Evolutionary conservation across 148 eudicot genomes (phyloP).

Genomic region (Amaranthus palmeri): DNA sequence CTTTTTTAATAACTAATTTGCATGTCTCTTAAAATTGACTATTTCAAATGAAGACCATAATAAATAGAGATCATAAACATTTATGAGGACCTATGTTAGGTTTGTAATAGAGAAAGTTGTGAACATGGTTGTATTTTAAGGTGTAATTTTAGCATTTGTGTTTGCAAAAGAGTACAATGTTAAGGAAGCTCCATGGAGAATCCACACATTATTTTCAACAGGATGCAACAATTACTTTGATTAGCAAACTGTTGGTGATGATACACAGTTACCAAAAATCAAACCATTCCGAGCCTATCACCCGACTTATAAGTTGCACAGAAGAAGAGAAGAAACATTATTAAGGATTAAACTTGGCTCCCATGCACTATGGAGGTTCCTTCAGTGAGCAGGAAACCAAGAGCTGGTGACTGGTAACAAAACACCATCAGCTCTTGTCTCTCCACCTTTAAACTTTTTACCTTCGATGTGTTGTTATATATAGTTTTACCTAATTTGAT

Average conservation of each 20-base stretch:
- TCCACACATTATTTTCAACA: constrained; percentile 93
- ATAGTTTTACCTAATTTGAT: too few relatives aligned
- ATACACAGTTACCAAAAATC: constrained; percentile 82
- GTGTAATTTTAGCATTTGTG: background rate
- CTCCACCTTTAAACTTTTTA: too few relatives aligned
- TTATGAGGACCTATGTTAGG: background rate
- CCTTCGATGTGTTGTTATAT: too few relatives aligned
- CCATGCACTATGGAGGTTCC: constrained; percentile 92
- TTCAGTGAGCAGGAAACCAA: constrained; percentile 87
- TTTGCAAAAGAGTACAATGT: background rate
- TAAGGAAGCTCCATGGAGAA: constrained; percentile 55
- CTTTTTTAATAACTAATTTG: constrained; percentile 11
- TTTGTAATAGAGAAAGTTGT: background rate
- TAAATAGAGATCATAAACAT: background rate
- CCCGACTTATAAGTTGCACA: constrained; percentile 93
- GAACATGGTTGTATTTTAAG: background rate
- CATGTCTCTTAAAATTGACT: constrained; percentile 6
- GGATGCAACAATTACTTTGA: constrained; percentile 94
- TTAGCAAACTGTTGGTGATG: constrained; percentile 95
- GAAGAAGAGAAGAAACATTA: constrained; percentile 68
- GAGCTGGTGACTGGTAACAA: constrained; percentile 86
- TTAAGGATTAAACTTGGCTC: constrained; percentile 85
- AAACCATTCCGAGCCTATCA: constrained; percentile 78
- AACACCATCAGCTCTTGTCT: background rate
- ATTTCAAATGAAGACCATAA: background rate